Evolutionary conservation across 2,329 filamentous ascomycete genomes (phyloP), one percentile per base, ranked within the genome.

Genomic region (Colletotrichum incanum): DNA sequence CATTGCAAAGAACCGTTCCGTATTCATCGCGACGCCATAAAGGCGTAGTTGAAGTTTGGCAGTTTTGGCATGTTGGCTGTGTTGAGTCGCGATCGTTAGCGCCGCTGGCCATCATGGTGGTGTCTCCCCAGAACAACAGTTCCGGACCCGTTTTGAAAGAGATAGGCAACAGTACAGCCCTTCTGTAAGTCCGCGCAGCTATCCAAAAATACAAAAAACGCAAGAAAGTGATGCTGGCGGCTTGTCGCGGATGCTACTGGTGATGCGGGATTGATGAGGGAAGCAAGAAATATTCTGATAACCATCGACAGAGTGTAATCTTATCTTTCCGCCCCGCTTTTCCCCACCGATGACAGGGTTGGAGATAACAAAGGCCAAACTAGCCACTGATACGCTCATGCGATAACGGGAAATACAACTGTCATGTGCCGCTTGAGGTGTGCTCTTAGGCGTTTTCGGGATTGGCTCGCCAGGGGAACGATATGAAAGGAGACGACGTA

Each of bases 51-150:
- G 94, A 97, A 55, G 96, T 99, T 75, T 91, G 91, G 85, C 96
- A 99, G 83, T 99, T 99, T 82, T 97, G 94, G 84, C 96, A 99
- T 76, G 95, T 94, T 75, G 96, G 95, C 95, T 98, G 93, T 86
- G 91, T 88, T 68, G 86, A 85, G 86, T 90, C 87, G 83, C 90
- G 83, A 76, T 88, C 83, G 80, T 86, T 87, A 85, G 86, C 84
- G 78, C 84, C 86, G 82, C 88, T 87, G 74, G 87, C 86, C 86
- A 88, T 84, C 82, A 84, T 85, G 71, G 76, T 82, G 77, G 20
- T 54, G 18, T 23, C 20, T 56, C n/a, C n/a, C 6, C 31, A 12
- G 39, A 56, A 37, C 34, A 39, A 28, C 23, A 23, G 54, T 56
- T n/a, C 54, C 34, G 31, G n/a, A 23, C 31, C 54, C 31, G 23